Percentiles rank a stretch among this genome's conserved stretches.
Conservation (phyloP, 495 filamentous ascomycete species). For the Friedmanniomyces endolithicus region DNA sequence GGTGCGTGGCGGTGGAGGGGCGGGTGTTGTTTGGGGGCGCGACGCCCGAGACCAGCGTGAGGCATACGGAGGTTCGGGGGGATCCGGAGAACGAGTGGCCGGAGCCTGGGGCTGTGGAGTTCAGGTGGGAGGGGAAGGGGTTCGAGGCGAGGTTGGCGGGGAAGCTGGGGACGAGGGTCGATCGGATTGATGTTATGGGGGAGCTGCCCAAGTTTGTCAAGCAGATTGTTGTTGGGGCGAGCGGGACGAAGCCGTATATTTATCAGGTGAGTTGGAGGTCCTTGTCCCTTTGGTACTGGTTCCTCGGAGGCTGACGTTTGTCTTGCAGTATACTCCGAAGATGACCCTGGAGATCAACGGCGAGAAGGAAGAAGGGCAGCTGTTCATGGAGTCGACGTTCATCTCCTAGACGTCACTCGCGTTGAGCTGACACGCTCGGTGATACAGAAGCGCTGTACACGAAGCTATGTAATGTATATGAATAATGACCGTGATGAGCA, state of each 20-base stretch:
- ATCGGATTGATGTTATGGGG: constrained; percentile 90
- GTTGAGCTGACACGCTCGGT: too few species aligned
- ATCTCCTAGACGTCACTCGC: constrained; percentile 56
- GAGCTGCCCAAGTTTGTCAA: constrained; percentile 94
- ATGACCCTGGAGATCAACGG: constrained; percentile 69
- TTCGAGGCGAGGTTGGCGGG: constrained; percentile 60
- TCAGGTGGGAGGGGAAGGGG: constrained; percentile 64
- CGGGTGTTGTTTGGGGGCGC: constrained; percentile 65
- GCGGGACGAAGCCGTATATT: constrained; percentile 89
- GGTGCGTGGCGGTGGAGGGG: constrained; percentile 66
- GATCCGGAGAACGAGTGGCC: constrained; percentile 82
- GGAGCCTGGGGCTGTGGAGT: constrained; percentile 63
- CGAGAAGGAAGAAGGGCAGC: constrained; percentile 56
- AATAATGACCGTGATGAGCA: neutral
- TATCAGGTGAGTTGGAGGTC: constrained; percentile 61
- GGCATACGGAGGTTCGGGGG: constrained; percentile 51
- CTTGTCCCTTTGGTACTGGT: neutral
- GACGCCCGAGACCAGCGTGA: constrained; percentile 38
- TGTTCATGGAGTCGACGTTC: constrained; percentile 85
- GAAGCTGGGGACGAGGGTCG: constrained; percentile 53
- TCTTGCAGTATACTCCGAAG: constrained; percentile 51
- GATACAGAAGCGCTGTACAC: neutral
- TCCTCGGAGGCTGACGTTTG: constrained; percentile 4
- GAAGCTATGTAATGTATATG: neutral
- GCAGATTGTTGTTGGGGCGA: constrained; percentile 71